Conservation (phyloP, 441 rosid species). For the Corymbia calophylla region DNA sequence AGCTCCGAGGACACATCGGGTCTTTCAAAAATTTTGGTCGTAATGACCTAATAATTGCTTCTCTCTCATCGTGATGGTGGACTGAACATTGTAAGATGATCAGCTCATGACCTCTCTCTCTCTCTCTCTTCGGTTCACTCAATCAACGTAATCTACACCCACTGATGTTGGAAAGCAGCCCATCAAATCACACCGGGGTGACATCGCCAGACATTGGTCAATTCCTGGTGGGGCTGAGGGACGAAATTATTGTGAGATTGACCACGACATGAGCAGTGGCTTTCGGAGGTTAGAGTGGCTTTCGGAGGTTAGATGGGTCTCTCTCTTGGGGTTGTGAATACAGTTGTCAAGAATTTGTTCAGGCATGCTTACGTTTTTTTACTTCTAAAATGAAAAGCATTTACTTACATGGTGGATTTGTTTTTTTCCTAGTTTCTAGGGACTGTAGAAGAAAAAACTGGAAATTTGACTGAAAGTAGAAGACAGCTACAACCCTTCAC, state of each 20-base stretch:
- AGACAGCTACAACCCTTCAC: not conserved
- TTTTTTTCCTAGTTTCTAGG: not conserved
- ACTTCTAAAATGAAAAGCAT: not conserved
- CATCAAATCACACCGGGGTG: not conserved
- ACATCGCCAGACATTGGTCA: not conserved
- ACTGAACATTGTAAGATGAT: not conserved
- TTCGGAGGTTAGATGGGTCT: not conserved
- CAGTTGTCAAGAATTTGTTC: not conserved
- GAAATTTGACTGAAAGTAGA: not conserved
- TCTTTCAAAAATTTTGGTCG: not conserved
- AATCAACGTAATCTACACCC: not conserved
- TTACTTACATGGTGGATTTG: not conserved
- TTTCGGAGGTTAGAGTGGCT: not conserved
- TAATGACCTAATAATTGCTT: not conserved
- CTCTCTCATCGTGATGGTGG: not conserved
- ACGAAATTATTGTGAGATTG: not conserved
- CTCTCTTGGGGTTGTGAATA: not conserved
- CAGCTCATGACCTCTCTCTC: not conserved
- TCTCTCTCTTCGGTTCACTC: not conserved
- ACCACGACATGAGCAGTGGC: not conserved
- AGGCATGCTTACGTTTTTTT: not conserved
- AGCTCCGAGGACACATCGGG: not conserved
- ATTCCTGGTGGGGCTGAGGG: not conserved
- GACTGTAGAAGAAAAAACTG: not conserved
- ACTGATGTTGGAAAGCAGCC: not conserved